These are phyloP conservation scores for Cryptococcus maquisensis DNA, from an alignment of 1,284 basidiomycete genomes.

Conservation along the genomic window DNA sequence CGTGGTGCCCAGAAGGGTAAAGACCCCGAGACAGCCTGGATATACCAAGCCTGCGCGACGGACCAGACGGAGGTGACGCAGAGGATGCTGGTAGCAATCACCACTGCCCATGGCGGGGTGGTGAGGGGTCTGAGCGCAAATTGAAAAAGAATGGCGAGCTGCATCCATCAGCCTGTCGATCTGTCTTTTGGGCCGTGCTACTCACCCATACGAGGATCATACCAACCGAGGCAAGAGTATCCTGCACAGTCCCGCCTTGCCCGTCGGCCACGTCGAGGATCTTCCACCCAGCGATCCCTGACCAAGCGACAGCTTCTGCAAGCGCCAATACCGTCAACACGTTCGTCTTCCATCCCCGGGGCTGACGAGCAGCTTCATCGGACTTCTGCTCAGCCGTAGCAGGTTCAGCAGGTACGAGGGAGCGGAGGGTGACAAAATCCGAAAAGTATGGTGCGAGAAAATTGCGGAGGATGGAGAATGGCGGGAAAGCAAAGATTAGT, in stretches of 20 bases:
- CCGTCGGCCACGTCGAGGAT: constrained; percentile 14
- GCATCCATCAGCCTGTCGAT: background rate
- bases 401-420: constrained; percentile 23
- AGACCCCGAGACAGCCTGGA: constrained; percentile 16
- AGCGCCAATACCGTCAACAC: constrained; percentile 25
- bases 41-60: constrained; percentile 27
- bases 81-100: constrained; percentile 30
- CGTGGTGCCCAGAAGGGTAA: constrained; percentile 33
- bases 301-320: constrained; percentile 33
- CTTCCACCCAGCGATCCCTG: constrained; percentile 24
- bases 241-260: constrained; percentile 7
- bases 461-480: constrained; percentile 17
- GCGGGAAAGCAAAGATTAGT: constrained; percentile 22
- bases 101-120: constrained; percentile 37
- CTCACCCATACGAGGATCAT: constrained; percentile 45
- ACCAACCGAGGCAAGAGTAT: constrained; percentile 24
- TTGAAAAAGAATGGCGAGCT: constrained; percentile 31
- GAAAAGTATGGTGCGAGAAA: constrained; percentile 17
- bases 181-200: background rate
- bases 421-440: constrained; percentile 30
- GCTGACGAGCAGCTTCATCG: constrained; percentile 8
- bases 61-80: constrained; percentile 22
- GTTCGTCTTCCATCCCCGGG: constrained; percentile 25
- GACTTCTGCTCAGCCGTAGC: constrained; percentile 11
- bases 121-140: constrained; percentile 32